Conservation (phyloP, 2,329 filamentous ascomycete species). For the Aspergillus sp. region DNA sequence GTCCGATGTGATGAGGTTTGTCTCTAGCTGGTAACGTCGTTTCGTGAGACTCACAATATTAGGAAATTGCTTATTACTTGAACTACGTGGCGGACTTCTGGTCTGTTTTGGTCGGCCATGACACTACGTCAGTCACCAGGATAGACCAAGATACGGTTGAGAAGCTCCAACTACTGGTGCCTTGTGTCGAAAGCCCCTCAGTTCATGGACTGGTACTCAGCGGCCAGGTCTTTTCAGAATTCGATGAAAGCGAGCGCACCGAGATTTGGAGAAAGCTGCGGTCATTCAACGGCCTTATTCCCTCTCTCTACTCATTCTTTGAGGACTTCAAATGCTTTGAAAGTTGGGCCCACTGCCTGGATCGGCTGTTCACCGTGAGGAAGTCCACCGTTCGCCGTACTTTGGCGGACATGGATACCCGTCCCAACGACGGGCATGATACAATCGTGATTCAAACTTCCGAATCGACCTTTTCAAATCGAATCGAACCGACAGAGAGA, state of each 20-base stretch:
- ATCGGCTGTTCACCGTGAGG: slow-evolving; percentile 20
- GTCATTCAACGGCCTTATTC: neutral
- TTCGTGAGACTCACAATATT: too few relatives aligned
- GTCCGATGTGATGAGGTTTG: neutral
- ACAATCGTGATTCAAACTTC: slow-evolving; percentile 22
- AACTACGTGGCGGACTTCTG: slow-evolving; percentile 20
- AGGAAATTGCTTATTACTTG: slow-evolving; percentile 11
- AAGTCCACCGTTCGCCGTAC: too few relatives aligned
- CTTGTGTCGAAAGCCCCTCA: slow-evolving; percentile 12
- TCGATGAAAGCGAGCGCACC: slow-evolving; percentile 13
- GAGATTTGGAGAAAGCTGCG: neutral
- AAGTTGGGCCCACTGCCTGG: slow-evolving; percentile 26
- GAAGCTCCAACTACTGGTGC: slow-evolving; percentile 20
- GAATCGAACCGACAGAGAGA: slow-evolving; percentile 12
- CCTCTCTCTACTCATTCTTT: slow-evolving; percentile 40
- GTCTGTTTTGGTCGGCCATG: slow-evolving; percentile 20
- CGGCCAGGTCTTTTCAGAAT: slow-evolving; percentile 18
- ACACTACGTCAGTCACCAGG: slow-evolving; percentile 16
- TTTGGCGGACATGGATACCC: too few relatives aligned
- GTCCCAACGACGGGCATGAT: neutral
- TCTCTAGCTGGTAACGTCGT: too few relatives aligned
- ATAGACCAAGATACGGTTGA: slow-evolving; percentile 23
- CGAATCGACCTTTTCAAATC: slow-evolving; percentile 21
- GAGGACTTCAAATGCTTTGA: slow-evolving; percentile 37
- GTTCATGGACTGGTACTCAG: slow-evolving; percentile 17